Evolutionary conservation across 208 protist species (phyloP), one percentile per base, ranked within the genome.

Genomic region (Trypanosoma theileri): DNA sequence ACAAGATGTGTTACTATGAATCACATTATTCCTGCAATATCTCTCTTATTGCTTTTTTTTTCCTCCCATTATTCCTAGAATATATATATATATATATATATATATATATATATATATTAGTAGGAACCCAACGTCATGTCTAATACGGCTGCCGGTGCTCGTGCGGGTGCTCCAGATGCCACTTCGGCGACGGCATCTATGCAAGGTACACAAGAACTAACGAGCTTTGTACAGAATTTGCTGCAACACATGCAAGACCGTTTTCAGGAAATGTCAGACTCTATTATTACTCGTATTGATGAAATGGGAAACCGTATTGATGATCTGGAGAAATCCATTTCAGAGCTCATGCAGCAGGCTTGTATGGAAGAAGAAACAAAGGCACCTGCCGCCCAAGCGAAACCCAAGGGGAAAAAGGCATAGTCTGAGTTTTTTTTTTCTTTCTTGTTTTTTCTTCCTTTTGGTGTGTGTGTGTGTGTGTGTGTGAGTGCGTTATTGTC

Each of bases 201-300:
- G 52, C 86, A 93, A 52, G 86, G 84, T 22, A 96, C 93, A 28
- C 83, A 95, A 68, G 93, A 98, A 71, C 80, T 98, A 16, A 97
- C 93, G 1, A 70, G 81, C n/a, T 97, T 96, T 59, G 94, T 98
- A 68, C 96, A 98, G 77, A 88, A 86, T 26, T 82, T 98, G 19
- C 78, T 98, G 19, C 88, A 97, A 75, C 91, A 97, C 66, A 98
- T 98, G 95, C 97, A 98, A 77, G 75, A 80, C 0, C 86, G 95
- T 54, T 98, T 98, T 74, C 91, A 98, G 70, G 93, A 98, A 51
- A 98, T 98, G 95, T 96, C 91, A 17, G 93, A 94, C 55, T 84
- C 86, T 56, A 98, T 98, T 68, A 87, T 98, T 63, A 70, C 69
- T 11, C 83, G 93, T 51, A 98, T 98, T 67, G 97, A 98, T 57